Conservation (phyloP, 2,329 filamentous ascomycete genomes). For the Leptosphaerulina australis region DNA sequence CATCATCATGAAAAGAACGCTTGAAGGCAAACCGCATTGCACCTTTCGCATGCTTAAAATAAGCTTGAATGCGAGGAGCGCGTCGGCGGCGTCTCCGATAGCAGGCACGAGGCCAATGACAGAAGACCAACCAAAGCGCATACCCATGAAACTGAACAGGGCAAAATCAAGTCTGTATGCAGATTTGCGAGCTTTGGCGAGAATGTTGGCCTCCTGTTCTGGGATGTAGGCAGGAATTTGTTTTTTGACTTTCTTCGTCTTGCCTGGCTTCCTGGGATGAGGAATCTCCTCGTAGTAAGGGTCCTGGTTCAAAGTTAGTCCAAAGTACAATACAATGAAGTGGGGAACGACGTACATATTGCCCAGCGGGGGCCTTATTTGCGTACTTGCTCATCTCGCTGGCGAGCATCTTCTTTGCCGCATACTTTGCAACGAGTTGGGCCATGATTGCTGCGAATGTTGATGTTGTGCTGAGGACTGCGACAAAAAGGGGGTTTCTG, state of each 20-base stretch:
- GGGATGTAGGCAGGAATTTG: slow-evolving; percentile 83
- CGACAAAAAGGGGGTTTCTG: slow-evolving; percentile 7
- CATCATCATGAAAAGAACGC: slow-evolving; percentile 73
- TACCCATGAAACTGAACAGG: slow-evolving; percentile 79
- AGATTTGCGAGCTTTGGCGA: slow-evolving; percentile 83
- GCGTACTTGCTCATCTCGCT: slow-evolving; percentile 57
- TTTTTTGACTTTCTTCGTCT: slow-evolving; percentile 83
- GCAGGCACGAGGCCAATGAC: slow-evolving; percentile 83
- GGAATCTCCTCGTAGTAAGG: slow-evolving; percentile 86
- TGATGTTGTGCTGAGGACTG: slow-evolving; percentile 4
- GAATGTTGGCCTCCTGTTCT: slow-evolving; percentile 76
- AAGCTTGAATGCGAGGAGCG: slow-evolving; percentile 67
- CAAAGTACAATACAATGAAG: not conserved
- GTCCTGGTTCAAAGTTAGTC: slow-evolving; percentile 63
- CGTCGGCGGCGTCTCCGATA: slow-evolving; percentile 57
- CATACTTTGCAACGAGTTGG: slow-evolving; percentile 54
- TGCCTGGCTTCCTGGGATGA: slow-evolving; percentile 73
- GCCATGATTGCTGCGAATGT: slow-evolving; percentile 50
- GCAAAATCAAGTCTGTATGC: slow-evolving; percentile 86
- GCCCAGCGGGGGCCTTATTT: slow-evolving; percentile 49
- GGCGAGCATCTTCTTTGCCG: slow-evolving; percentile 56
- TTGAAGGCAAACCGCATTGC: slow-evolving; percentile 73
- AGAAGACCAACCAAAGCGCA: slow-evolving; percentile 87
- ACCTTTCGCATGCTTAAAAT: slow-evolving; percentile 73
- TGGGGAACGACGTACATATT: slow-evolving; percentile 47